These are phyloP conservation scores for Amborella trichopoda DNA, from an alignment of 164 flowering plant genomes.

Conservation along the genomic window DNA sequence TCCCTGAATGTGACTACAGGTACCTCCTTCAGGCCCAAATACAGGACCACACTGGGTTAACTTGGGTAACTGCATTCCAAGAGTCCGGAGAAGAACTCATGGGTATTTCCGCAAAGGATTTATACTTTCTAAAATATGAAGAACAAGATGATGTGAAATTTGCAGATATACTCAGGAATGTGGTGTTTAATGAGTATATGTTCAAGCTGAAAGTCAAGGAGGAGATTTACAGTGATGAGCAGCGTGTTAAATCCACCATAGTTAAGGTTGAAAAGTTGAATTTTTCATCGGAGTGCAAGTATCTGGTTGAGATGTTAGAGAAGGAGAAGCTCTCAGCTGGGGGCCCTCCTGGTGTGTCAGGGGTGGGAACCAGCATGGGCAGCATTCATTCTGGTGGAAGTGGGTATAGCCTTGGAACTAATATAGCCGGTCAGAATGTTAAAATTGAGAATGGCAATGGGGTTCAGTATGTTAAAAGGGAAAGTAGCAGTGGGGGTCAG, in stretches of 20 bases:
- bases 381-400: too few relatives aligned
- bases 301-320: slow-evolving; percentile 42
- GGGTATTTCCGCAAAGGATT: slow-evolving; percentile 70
- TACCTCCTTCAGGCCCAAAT: slow-evolving; percentile 81
- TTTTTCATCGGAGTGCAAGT: slow-evolving; percentile 44
- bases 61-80: slow-evolving; percentile 98
- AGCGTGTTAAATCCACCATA: slow-evolving; percentile 76
- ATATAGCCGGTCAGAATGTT: too few relatives aligned
- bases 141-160: slow-evolving; percentile 69
- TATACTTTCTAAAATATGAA: slow-evolving; percentile 55
- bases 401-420: too few relatives aligned
- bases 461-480: too few relatives aligned
- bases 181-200: slow-evolving; percentile 42
- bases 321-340: slow-evolving; percentile 34
- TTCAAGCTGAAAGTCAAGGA: slow-evolving; percentile 92
- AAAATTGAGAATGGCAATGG: too few relatives aligned
- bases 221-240: slow-evolving; percentile 81
- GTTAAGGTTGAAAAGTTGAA: slow-evolving; percentile 67
- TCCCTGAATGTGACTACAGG: slow-evolving; percentile 79
- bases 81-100: slow-evolving; percentile 80
- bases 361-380: slow-evolving; percentile 17
- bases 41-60: slow-evolving; percentile 81
- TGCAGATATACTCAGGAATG: slow-evolving; percentile 36
- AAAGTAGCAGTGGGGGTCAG: too few relatives aligned
- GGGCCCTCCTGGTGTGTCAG: slow-evolving; percentile 14